phyloP scores from a whole-genome alignment of 805 yeast species.

The Starmerella tilneyi region DNA sequence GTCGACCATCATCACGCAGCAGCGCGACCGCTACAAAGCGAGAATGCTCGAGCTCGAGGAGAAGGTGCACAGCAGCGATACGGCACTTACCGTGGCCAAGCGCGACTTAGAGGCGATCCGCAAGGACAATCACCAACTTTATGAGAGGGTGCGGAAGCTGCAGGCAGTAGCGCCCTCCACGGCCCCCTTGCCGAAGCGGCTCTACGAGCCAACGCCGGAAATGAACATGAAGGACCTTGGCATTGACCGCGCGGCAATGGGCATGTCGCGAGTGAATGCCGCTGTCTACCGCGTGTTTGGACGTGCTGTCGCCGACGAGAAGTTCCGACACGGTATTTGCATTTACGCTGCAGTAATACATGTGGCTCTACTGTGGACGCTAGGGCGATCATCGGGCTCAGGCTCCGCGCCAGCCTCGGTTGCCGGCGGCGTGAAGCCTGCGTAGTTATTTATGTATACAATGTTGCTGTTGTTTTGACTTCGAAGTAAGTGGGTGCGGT shows the following conservation, averaged over 20 bases:
- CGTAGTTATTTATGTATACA: not conserved
- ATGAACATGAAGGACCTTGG: conserved; percentile 72
- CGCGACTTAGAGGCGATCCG: conserved; percentile 55
- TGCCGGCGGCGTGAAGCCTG: not conserved
- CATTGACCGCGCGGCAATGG: conserved; percentile 60
- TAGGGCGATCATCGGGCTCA: not conserved
- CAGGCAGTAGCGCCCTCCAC: conserved; percentile 45
- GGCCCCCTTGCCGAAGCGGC: conserved; percentile 40
- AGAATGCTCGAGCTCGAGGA: conserved; percentile 76
- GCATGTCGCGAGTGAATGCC: conserved; percentile 67
- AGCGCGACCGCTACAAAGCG: conserved; percentile 85
- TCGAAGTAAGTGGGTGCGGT: no score
- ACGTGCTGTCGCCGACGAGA: conserved; percentile 17
- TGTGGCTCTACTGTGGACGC: conserved; percentile 32
- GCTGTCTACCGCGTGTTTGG: conserved; percentile 41
- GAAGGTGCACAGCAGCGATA: conserved; percentile 52
- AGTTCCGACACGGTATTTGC: conserved; percentile 30
- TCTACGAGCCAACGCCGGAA: conserved; percentile 71
- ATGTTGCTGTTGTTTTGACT: not conserved
- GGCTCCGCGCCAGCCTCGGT: not conserved
- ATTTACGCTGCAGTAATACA: conserved; percentile 68
- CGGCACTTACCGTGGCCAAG: conserved; percentile 48
- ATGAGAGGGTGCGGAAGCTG: conserved; percentile 47
- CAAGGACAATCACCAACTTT: conserved; percentile 64
- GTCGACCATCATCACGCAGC: conserved; percentile 81